Conservation (phyloP, 305 asterid genomes). For the Solanum chacoense region DNA sequence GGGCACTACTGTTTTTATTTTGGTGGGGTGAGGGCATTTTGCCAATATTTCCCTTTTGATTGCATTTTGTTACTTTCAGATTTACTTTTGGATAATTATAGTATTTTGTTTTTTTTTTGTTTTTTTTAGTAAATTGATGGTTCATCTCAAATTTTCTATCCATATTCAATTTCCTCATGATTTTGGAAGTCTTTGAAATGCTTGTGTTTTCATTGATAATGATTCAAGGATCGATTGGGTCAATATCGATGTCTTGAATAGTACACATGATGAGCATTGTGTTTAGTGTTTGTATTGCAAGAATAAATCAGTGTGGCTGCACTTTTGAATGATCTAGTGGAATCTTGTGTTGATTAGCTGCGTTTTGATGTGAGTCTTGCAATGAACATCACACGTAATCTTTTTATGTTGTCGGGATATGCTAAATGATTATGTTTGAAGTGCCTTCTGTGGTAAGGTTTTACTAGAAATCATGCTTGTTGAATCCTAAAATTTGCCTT, state of each 20-base stretch:
- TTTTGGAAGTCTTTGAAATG: background rate
- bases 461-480: background rate
- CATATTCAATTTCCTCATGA: background rate
- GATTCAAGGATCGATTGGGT: background rate
- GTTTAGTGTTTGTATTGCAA: background rate
- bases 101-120: background rate
- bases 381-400: background rate
- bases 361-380: background rate
- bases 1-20: background rate
- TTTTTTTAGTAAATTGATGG: background rate
- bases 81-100: background rate
- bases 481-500: background rate
- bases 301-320: background rate
- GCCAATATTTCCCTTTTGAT: background rate
- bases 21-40: background rate
- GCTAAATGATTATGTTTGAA: background rate
- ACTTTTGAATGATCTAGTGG: background rate
- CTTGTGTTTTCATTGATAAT: background rate
- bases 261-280: background rate
- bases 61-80: background rate
- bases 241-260: background rate
- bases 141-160: background rate
- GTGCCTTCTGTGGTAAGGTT: background rate
- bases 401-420: background rate
- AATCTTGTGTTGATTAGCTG: background rate